A percentile compares a stretch with the other conserved stretches of the same genome.
Evolutionary conservation across 2,329 filamentous ascomycete genomes (phyloP).

Genomic region (Helotiales sp.): DNA sequence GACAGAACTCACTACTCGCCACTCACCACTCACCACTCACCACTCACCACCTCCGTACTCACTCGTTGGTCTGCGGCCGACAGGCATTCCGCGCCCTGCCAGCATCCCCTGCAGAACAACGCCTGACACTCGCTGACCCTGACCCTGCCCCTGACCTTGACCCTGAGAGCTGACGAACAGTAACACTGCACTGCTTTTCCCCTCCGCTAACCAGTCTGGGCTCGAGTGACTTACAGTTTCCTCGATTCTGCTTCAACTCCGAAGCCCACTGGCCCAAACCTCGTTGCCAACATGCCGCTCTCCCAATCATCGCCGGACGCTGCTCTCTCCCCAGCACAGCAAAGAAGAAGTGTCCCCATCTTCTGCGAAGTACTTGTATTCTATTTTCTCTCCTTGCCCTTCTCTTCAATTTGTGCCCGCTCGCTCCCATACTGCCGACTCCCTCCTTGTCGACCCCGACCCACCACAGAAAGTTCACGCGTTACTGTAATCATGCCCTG

Average conservation of each 20-base stretch:
- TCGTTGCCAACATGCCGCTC: neutral
- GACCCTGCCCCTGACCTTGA: neutral
- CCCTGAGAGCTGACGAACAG: too few species aligned
- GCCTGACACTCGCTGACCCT: neutral
- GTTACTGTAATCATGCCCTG: slow-evolving; percentile 24
- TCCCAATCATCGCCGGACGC: slow-evolving; percentile 2
- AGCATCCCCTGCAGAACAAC: neutral
- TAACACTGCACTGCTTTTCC: too few species aligned
- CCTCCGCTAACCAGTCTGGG: slow-evolving; percentile 3
- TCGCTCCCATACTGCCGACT: neutral
- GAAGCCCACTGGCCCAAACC: neutral
- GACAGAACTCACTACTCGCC: neutral
- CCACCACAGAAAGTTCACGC: slow-evolving; percentile 4
- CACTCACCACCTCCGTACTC: too few species aligned
- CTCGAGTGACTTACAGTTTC: neutral
- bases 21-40: neutral
- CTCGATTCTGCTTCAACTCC: slow-evolving; percentile 5
- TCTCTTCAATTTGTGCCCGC: neutral
- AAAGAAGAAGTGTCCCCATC: neutral
- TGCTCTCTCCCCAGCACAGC: neutral
- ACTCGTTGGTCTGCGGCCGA: neutral
- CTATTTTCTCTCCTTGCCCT: neutral
- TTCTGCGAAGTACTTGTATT: too few species aligned
- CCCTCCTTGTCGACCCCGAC: neutral
- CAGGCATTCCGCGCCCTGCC: neutral